Evolutionary conservation across 768 basidiomycete species (phyloP).

Genomic region (Postia placenta): DNA sequence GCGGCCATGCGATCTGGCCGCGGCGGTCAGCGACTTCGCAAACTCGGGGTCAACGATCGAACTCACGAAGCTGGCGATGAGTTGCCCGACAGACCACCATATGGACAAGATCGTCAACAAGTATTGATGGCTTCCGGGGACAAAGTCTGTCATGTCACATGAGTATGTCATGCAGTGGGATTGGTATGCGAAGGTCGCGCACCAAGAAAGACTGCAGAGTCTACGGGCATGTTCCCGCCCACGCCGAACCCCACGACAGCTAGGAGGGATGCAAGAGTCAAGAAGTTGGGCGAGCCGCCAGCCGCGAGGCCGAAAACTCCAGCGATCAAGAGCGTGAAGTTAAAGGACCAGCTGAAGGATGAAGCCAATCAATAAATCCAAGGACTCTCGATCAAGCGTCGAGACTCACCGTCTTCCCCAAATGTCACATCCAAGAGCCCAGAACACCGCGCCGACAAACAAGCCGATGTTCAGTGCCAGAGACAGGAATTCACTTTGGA

Average conservation of each 20-base stretch:
- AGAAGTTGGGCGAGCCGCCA: slow-evolving; percentile 40
- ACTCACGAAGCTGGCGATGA: slow-evolving; percentile 41
- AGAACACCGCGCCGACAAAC: slow-evolving; percentile 42
- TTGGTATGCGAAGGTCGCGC: not conserved
- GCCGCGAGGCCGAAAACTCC: slow-evolving; percentile 48
- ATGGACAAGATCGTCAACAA: slow-evolving; percentile 51
- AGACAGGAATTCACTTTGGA: slow-evolving; percentile 40
- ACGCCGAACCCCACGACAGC: slow-evolving; percentile 42
- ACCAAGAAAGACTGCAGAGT: slow-evolving; percentile 47
- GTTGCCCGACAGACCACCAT: slow-evolving; percentile 56
- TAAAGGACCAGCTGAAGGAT: slow-evolving; percentile 41
- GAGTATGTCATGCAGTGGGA: not conserved
- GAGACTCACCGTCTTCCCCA: slow-evolving; percentile 40
- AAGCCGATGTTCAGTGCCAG: slow-evolving; percentile 49
- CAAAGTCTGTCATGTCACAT: slow-evolving; percentile 32
- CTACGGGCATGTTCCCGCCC: slow-evolving; percentile 56
- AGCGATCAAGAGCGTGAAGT: slow-evolving; percentile 47
- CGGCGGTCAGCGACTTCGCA: not conserved
- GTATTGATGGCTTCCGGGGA: slow-evolving; percentile 51
- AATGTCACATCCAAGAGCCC: slow-evolving; percentile 44
- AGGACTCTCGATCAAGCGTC: not conserved
- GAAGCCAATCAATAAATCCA: not conserved
- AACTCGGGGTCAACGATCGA: not conserved
- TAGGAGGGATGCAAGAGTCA: slow-evolving; percentile 41
- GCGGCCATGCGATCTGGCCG: slow-evolving; percentile 51